Evolutionary conservation across 2,329 filamentous ascomycete species (phyloP).

Genomic region (Monilinia fructicola): DNA sequence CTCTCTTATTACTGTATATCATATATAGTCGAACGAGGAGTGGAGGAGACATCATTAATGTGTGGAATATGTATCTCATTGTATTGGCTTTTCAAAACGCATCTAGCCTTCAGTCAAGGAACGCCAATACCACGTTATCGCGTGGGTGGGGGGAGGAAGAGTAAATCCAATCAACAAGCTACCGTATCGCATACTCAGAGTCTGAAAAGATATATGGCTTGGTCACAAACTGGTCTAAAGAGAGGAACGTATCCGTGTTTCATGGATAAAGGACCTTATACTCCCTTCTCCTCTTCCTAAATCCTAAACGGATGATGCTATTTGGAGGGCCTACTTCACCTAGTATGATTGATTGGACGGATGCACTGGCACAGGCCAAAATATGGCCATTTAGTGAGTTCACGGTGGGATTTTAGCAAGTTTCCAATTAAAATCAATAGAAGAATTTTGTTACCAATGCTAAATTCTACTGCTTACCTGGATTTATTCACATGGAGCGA

Average conservation of each 20-base stretch:
- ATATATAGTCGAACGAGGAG: not conserved
- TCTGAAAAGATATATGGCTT: not conserved
- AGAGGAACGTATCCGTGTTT: slow-evolving; percentile 5
- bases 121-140: not conserved
- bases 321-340: no score
- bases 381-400: no score
- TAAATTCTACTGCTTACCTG: no score
- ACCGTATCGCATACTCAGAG: not conserved
- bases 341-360: no score
- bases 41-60: no score
- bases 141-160: not conserved
- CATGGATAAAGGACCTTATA: slow-evolving; percentile 4
- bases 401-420: no score
- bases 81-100: not conserved
- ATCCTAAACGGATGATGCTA: no score
- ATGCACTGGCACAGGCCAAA: no score
- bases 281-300: no score
- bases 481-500: no score
- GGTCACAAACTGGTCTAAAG: not conserved
- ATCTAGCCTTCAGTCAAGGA: not conserved
- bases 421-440: no score
- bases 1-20: not conserved
- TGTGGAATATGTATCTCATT: not conserved
- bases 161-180: not conserved
- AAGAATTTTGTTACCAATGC: no score